Percentiles rank a stretch among this genome's conserved stretches.
These are phyloP conservation scores for Xylaria sp. DNA, from an alignment of 2,329 filamentous ascomycete species.

Conservation along the genomic window DNA sequence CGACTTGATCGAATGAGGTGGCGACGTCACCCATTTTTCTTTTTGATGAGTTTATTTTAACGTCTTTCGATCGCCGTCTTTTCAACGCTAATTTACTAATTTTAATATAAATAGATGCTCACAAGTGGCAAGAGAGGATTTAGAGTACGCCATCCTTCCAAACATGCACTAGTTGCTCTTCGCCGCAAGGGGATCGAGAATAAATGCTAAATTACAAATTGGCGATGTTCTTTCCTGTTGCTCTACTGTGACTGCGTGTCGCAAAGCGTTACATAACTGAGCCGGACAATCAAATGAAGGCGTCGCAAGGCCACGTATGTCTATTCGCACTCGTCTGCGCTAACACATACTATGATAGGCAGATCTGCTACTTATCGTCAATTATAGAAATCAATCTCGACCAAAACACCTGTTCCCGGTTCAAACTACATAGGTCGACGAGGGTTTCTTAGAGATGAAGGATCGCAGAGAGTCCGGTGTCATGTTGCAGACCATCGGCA, in stretches of 20 bases:
- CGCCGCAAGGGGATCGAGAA: conserved; percentile 64
- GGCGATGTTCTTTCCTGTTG: too few relatives aligned
- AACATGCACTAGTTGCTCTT: conserved; percentile 55
- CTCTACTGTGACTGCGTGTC: background rate
- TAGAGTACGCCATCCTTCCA: conserved; percentile 1
- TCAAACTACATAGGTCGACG: conserved; percentile 62
- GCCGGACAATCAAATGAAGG: conserved; percentile 58
- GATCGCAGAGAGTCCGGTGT: conserved; percentile 53
- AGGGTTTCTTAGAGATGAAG: conserved; percentile 72
- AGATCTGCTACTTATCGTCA: background rate
- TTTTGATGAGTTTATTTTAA: too few relatives aligned
- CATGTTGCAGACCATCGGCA: conserved; percentile 53
- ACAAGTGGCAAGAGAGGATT: conserved; percentile 7
- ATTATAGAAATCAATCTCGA: background rate
- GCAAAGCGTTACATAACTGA: background rate
- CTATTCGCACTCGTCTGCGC: background rate
- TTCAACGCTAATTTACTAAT: background rate
- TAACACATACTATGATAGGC: background rate
- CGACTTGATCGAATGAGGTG: conserved; percentile 7
- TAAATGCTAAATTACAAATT: background rate
- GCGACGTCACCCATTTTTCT: background rate
- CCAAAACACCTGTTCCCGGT: conserved; percentile 41
- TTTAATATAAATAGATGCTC: background rate
- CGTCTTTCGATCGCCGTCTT: background rate
- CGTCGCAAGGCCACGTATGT: conserved; percentile 67